Evolutionary conservation across 495 filamentous ascomycete genomes (phyloP), one percentile per base, ranked within the genome.

Genomic region (Podospora pseudopauciseta): DNA sequence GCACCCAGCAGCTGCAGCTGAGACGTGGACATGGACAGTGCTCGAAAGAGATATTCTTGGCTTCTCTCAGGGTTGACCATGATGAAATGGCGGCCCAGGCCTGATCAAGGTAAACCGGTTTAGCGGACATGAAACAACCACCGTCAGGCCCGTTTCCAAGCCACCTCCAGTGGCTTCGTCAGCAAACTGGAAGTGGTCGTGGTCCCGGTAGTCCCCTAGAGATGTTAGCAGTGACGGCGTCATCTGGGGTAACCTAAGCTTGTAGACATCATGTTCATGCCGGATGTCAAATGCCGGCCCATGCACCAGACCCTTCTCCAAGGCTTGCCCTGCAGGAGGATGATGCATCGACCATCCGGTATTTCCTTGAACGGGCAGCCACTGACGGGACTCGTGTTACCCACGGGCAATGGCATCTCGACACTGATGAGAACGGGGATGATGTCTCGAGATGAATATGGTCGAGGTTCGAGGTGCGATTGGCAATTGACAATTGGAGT

Each of bases 81-180:
- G 63, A 69, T 57, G 67, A 65, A 57, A 62, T 62, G 63, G 63
- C 53, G 6, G 15, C 6, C 39, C 39, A 49, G 39, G 39, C 39
- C 39, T 11, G 39, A 49, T 16, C 39, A 49, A 49, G 13, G 39
- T 11, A 49, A 49, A 49, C 39, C 39, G 9, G 39, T 49, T 49
- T 49, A 49, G 39, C 39, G 39, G 39, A 49, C 39, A 5, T 49
- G 39, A 49, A 49, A 49, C 39, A 49, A 11, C 39, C 39, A 49
- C 39, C 39, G 39, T 5, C 39, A 49, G 9, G 39, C 39, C 39
- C 9, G 39, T 49, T 49, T 49, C 39, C 15, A 49, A 49, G 39
- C 39, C 39, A 49, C 0, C 39, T 49, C 13, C 39, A 49, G 39
- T 11, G 39, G 39, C 39, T 11, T 49, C 39, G 5, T 49, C 39